Conservation (phyloP, 2,329 filamentous ascomycete genomes). For the Fusarium nematophilum region DNA sequence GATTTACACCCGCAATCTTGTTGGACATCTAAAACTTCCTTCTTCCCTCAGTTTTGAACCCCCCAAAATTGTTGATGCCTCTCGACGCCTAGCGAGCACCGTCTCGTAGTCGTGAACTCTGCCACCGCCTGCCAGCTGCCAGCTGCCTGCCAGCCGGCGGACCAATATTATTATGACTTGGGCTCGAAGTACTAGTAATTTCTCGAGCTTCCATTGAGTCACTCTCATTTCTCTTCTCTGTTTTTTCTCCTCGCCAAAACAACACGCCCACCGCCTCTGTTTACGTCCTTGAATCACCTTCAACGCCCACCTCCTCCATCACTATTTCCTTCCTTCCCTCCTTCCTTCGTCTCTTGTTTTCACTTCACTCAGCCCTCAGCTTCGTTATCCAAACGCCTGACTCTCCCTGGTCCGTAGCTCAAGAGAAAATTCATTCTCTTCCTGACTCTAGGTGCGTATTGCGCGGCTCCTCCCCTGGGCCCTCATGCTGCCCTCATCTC, state of each 20-base stretch:
- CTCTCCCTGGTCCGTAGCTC: conserved; percentile 16
- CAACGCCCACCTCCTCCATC: background rate
- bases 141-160: conserved; percentile 23
- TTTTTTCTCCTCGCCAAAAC: background rate
- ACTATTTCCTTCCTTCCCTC: conserved; percentile 23
- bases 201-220: conserved; percentile 29
- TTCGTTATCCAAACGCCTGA: conserved; percentile 30
- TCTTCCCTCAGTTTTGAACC: background rate
- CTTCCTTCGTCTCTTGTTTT: conserved; percentile 24
- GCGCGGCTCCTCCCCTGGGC: background rate
- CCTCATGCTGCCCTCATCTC: background rate
- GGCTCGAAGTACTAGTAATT: background rate
- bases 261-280: conserved; percentile 7
- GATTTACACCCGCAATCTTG: background rate
- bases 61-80: background rate
- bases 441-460: conserved; percentile 18
- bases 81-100: background rate
- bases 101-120: conserved; percentile 12
- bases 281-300: conserved; percentile 30
- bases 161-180: conserved; percentile 3
- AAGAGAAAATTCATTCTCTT: conserved; percentile 26
- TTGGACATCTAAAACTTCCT: background rate
- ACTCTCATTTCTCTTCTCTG: conserved; percentile 10
- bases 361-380: conserved; percentile 17
- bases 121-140: conserved; percentile 29